A percentile compares a stretch with the other conserved stretches of the same genome.
Conservation (phyloP, 495 filamentous ascomycete genomes). For the Penicillium verhagenii region DNA sequence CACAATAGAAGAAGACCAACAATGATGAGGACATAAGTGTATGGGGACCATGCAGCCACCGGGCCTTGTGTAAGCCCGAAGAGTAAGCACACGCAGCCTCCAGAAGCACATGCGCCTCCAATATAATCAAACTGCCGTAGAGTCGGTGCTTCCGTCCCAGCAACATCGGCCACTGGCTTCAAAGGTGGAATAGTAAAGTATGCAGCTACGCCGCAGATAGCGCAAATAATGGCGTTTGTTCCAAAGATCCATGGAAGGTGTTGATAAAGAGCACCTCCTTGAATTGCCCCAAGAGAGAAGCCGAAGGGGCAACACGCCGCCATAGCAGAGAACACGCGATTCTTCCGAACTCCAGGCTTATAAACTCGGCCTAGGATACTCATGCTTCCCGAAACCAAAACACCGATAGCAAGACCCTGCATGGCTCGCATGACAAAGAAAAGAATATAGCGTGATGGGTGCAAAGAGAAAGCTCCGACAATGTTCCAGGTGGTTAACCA, state of each 20-base stretch:
- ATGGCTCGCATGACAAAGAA: constrained; percentile 32
- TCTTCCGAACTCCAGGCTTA: constrained; percentile 30
- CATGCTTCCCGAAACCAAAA: constrained; percentile 29
- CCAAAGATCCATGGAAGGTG: constrained; percentile 33
- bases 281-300: constrained; percentile 25
- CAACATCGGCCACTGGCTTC: constrained; percentile 22
- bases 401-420: constrained; percentile 29
- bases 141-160: constrained; percentile 19
- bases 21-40: constrained; percentile 27
- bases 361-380: constrained; percentile 32
- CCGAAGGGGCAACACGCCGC: constrained; percentile 26
- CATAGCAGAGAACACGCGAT: constrained; percentile 31
- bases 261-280: constrained; percentile 24
- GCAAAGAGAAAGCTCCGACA: constrained; percentile 36
- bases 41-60: constrained; percentile 26
- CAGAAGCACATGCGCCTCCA: constrained; percentile 22
- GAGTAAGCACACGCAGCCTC: constrained; percentile 30
- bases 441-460: constrained; percentile 29
- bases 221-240: constrained; percentile 26
- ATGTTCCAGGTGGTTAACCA: constrained; percentile 44
- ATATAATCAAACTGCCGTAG: constrained; percentile 29
- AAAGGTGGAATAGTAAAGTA: constrained; percentile 24
- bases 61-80: constrained; percentile 31
- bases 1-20: constrained; percentile 21
- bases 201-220: constrained; percentile 16